Conservation (phyloP, 179 eudicot genomes). For the Beta macrorhiza region DNA sequence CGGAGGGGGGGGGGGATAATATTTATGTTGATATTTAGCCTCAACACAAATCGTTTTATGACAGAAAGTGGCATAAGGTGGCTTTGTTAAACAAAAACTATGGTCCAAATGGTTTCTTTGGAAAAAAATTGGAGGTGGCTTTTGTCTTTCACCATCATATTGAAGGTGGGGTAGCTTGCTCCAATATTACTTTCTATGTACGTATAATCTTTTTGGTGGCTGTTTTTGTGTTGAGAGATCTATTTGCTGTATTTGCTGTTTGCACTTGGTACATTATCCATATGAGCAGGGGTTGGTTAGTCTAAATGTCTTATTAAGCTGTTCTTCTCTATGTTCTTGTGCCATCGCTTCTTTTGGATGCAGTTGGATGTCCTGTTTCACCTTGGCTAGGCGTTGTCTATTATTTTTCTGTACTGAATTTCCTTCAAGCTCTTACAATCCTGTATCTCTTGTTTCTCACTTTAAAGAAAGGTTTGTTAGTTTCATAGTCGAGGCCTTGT, state of each 20-base stretch:
- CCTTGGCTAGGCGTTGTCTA: background rate
- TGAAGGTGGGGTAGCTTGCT: background rate
- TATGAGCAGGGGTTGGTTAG: background rate
- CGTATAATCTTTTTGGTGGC: background rate
- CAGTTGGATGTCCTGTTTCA: background rate
- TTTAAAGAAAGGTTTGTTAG: background rate
- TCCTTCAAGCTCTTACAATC: background rate
- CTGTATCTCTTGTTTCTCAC: background rate
- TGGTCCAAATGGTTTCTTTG: background rate
- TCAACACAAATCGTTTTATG: background rate
- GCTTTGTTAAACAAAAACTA: background rate
- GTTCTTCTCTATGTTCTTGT: background rate
- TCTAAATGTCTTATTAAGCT: background rate
- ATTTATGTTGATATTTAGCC: background rate
- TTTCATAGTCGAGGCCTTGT: background rate
- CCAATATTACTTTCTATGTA: background rate
- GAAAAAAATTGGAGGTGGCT: background rate
- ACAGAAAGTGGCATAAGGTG: background rate
- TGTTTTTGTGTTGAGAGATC: background rate
- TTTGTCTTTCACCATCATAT: background rate
- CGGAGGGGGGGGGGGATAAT: no score
- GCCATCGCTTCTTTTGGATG: slow-evolving; percentile 9
- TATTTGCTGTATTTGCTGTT: background rate
- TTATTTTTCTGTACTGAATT: background rate
- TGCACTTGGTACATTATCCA: background rate